These are phyloP conservation scores for Magnusiomyces sp. DNA, from an alignment of 1,139 yeast species.

Conservation along the genomic window DNA sequence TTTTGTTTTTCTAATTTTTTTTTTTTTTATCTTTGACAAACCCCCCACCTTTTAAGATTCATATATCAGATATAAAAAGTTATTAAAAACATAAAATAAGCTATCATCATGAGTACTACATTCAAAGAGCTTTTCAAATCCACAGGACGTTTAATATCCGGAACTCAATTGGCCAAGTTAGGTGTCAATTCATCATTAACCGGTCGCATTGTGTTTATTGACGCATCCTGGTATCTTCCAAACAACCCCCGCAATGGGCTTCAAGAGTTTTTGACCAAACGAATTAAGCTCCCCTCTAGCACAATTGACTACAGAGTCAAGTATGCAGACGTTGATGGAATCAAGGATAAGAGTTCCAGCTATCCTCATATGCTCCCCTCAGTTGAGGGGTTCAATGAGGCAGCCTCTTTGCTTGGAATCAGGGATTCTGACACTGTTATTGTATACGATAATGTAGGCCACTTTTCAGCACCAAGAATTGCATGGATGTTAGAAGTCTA, in stretches of 20 bases:
- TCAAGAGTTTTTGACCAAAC: constrained; percentile 21
- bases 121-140: no score
- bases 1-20: no score
- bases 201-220: constrained; percentile 42
- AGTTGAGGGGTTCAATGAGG: constrained; percentile 44
- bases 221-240: constrained; percentile 92
- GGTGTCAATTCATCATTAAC: no score
- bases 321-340: constrained; percentile 71
- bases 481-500: constrained; percentile 80
- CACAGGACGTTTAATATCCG: no score
- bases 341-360: constrained; percentile 47
- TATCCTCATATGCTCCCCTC: constrained; percentile 91
- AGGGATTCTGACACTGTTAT: constrained; percentile 46
- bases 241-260: constrained; percentile 51
- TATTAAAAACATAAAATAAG: no score
- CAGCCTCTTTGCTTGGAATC: constrained; percentile 16
- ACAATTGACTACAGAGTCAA: no score
- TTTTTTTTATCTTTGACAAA: no score
- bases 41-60: no score
- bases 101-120: no score
- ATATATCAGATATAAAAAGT: no score
- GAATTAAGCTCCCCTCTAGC: constrained; percentile 17
- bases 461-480: constrained; percentile 82
- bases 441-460: constrained; percentile 79
- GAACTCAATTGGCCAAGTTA: no score